Percentiles rank a stretch among this genome's conserved stretches.
These are phyloP conservation scores for Globisporangium emineosum DNA, from an alignment of 352 stramenopile species.

Conservation along the genomic window DNA sequence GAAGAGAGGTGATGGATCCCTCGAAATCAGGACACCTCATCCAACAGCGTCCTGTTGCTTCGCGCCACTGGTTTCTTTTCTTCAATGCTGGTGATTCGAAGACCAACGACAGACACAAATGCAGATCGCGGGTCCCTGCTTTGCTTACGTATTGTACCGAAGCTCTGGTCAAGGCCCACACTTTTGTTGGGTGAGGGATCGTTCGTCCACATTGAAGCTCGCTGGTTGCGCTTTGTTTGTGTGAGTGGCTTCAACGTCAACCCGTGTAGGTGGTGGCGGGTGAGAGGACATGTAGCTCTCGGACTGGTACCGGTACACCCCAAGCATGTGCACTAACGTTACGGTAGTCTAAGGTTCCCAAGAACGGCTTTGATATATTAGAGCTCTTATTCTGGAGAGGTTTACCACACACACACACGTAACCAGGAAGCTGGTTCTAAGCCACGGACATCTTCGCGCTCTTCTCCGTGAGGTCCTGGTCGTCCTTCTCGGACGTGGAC, in stretches of 20 bases:
- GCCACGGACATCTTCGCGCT: slow-evolving; percentile 9
- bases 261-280: too few relatives aligned
- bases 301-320: too few relatives aligned
- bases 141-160: not conserved
- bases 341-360: too few relatives aligned
- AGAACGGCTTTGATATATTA: too few relatives aligned
- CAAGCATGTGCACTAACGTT: too few relatives aligned
- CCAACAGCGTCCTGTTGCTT: not conserved
- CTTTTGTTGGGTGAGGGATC: not conserved
- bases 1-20: not conserved
- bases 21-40: not conserved
- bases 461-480: slow-evolving; percentile 8
- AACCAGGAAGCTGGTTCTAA: not conserved
- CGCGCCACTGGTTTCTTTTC: not conserved
- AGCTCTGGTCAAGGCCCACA: not conserved
- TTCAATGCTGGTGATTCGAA: not conserved
- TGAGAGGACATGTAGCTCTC: too few relatives aligned
- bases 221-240: not conserved
- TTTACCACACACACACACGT: not conserved
- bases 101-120: not conserved
- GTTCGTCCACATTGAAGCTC: not conserved
- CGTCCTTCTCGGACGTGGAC: not conserved
- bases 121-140: not conserved
- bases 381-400: not conserved
- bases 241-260: not conserved